phyloP scores from a whole-genome alignment of 2,329 filamentous ascomycete species.

The Juglanconis juglandina region DNA sequence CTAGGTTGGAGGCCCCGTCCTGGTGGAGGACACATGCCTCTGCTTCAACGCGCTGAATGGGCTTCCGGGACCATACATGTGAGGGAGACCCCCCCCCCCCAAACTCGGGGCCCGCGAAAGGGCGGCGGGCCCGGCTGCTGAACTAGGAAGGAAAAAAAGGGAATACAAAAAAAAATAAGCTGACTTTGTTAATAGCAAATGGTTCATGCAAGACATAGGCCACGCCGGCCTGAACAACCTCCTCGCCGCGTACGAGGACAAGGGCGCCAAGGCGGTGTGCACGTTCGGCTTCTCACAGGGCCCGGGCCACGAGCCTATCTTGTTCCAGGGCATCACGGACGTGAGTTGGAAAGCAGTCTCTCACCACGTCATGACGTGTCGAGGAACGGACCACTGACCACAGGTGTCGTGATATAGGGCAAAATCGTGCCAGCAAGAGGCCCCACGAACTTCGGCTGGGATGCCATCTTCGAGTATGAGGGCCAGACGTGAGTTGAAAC shows the following conservation, averaged over 20 bases:
- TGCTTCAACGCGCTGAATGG: constrained; percentile 88
- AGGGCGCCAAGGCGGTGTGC: constrained; percentile 88
- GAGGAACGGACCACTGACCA: neutral
- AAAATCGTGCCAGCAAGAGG: constrained; percentile 84
- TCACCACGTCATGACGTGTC: no score
- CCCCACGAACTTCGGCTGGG: constrained; percentile 84
- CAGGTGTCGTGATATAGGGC: constrained; percentile 38
- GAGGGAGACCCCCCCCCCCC: constrained; percentile 28
- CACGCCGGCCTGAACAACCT: constrained; percentile 86
- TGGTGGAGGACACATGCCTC: constrained; percentile 93
- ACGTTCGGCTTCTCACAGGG: constrained; percentile 91
- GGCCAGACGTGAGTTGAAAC: constrained; percentile 66
- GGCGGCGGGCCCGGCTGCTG: no score
- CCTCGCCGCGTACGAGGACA: constrained; percentile 83
- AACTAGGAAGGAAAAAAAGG: no score
- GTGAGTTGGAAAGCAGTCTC: constrained; percentile 41
- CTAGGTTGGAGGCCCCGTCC: constrained; percentile 78
- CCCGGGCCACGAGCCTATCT: constrained; percentile 74
- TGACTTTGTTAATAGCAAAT: constrained; percentile 62
- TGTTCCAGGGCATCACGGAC: constrained; percentile 88
- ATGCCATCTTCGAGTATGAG: constrained; percentile 91
- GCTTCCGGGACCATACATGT: constrained; percentile 97
- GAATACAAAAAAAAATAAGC: neutral
- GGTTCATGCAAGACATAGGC: constrained; percentile 82
- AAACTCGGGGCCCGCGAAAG: no score